Percentiles rank a stretch among this genome's conserved stretches.
phyloP scores from a whole-genome alignment of 2,329 filamentous ascomycete genomes.

The Colletotrichum lupini region DNA sequence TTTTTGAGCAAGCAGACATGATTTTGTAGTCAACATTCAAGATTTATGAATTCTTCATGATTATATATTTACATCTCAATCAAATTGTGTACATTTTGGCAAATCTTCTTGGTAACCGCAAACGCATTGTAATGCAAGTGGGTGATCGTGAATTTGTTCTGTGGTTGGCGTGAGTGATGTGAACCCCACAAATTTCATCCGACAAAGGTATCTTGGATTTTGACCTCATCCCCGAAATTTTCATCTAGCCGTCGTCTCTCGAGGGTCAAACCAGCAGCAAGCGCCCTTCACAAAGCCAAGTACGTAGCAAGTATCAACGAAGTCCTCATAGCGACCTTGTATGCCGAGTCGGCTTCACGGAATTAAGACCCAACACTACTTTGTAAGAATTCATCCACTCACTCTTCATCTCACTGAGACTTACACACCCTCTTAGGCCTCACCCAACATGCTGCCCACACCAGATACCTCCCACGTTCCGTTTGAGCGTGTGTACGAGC shows the following conservation, averaged over 20 bases:
- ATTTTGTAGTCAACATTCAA: not conserved
- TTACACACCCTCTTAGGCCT: not conserved
- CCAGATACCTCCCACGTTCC: slow-evolving; percentile 92
- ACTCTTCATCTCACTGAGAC: slow-evolving; percentile 9
- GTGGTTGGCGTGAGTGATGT: not conserved
- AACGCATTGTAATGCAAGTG: no score
- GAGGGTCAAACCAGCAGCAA: not conserved
- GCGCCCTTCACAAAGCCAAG: not conserved
- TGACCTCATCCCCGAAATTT: not conserved
- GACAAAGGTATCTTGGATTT: not conserved
- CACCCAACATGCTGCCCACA: slow-evolving; percentile 81
- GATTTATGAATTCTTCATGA: not conserved
- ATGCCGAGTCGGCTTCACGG: no score
- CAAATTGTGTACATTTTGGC: not conserved
- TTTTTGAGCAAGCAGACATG: not conserved
- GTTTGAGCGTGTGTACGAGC: slow-evolving; percentile 91
- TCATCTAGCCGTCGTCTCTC: not conserved
- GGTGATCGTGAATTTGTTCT: no score
- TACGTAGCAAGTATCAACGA: not conserved
- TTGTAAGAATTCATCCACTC: not conserved
- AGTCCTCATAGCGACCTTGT: no score
- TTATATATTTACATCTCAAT: not conserved
- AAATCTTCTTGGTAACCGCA: no score
- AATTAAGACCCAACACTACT: not conserved
- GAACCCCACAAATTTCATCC: slow-evolving; percentile 27